Evolutionary conservation across 257 asterid genomes (phyloP).

Genomic region (Nicotiana attenuata): DNA sequence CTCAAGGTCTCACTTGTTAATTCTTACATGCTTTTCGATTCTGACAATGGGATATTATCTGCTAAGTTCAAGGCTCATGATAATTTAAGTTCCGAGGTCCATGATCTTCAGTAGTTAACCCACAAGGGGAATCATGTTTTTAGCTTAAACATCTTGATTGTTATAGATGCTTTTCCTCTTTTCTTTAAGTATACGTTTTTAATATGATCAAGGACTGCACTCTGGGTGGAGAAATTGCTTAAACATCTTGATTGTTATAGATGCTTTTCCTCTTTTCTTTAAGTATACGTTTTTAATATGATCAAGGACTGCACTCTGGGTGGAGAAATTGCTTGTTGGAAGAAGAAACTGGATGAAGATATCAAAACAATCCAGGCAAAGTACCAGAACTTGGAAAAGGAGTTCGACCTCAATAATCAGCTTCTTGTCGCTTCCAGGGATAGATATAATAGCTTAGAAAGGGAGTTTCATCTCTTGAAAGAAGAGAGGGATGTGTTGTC

Average conservation of each 20-base stretch:
- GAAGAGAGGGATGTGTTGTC: conserved; percentile 51
- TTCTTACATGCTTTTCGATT: conserved; percentile 48
- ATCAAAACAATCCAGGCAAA: conserved; percentile 38
- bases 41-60: conserved; percentile 51
- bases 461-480: conserved; percentile 48
- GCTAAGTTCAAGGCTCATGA: conserved; percentile 37
- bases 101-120: not conserved
- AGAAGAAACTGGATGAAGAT: conserved; percentile 58
- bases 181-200: conserved; percentile 12
- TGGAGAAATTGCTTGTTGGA: conserved; percentile 74
- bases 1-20: conserved; percentile 45
- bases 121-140: not conserved
- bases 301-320: conserved; percentile 65
- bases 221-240: conserved; percentile 66
- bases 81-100: conserved; percentile 23
- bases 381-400: conserved; percentile 53
- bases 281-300: conserved; percentile 27
- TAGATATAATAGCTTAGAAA: conserved; percentile 57
- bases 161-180: not conserved
- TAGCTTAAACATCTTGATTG: conserved; percentile 1
- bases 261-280: not conserved
- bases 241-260: not conserved
- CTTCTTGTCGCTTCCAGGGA: conserved; percentile 53
- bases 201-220: conserved; percentile 58
- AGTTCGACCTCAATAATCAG: conserved; percentile 35